These are phyloP conservation scores for Aspergillus felis DNA, from an alignment of 2,329 filamentous ascomycete species.

Conservation along the genomic window DNA sequence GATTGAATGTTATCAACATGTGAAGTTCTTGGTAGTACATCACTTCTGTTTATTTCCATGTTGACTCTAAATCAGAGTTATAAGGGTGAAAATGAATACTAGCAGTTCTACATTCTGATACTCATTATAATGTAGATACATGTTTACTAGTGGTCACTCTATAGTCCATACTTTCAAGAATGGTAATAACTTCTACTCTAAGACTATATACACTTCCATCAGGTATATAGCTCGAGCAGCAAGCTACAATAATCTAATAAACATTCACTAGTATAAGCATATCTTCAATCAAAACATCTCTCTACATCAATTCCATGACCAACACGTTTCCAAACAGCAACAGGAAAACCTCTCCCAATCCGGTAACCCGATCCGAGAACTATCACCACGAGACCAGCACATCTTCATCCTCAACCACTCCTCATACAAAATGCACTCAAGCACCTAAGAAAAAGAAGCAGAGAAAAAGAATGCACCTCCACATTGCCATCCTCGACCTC, in stretches of 20 bases:
- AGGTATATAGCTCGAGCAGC: too few relatives aligned
- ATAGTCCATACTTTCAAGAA: too few relatives aligned
- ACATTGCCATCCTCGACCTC: conserved; percentile 35
- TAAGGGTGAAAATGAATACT: too few relatives aligned
- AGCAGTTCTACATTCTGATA: neutral
- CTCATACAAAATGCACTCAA: neutral
- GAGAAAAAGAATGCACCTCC: conserved; percentile 15
- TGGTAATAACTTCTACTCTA: neutral
- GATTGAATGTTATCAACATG: too few relatives aligned
- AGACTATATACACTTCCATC: neutral
- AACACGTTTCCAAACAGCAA: too few relatives aligned
- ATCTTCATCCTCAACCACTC: neutral
- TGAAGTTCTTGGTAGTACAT: too few relatives aligned
- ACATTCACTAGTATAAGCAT: neutral
- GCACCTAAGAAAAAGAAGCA: neutral
- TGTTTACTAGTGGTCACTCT: too few relatives aligned
- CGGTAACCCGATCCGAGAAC: neutral
- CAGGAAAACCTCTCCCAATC: neutral
- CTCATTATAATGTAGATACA: too few relatives aligned
- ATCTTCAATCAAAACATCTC: neutral
- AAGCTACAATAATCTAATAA: neutral
- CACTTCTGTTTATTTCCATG: too few relatives aligned
- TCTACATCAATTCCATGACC: neutral
- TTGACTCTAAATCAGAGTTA: too few relatives aligned
- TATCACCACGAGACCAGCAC: neutral